Conservation (phyloP, 352 stramenopile genomes). For the Pythium utonaiense region DNA sequence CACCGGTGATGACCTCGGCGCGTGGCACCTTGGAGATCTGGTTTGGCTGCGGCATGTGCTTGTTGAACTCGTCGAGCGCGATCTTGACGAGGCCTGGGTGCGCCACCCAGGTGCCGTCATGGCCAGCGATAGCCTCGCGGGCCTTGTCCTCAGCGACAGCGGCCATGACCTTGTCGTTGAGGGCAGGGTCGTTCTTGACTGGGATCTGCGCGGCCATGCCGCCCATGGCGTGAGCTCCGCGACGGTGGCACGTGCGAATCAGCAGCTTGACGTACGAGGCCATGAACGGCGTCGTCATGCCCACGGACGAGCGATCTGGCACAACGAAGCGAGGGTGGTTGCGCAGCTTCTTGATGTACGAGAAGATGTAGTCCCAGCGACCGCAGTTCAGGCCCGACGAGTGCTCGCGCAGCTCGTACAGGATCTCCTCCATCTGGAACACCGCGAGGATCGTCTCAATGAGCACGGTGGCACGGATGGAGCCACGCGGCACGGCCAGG, state of each 20-base stretch:
- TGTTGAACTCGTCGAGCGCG: slow-evolving; percentile 92
- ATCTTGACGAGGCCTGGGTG: slow-evolving; percentile 93
- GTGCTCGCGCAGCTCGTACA: slow-evolving; percentile 95
- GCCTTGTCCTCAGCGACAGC: slow-evolving; percentile 90
- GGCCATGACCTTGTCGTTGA: slow-evolving; percentile 89
- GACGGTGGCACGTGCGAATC: slow-evolving; percentile 93
- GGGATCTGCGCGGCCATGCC: slow-evolving; percentile 97
- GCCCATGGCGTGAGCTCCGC: slow-evolving; percentile 94
- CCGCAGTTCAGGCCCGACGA: slow-evolving; percentile 96
- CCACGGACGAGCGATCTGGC: slow-evolving; percentile 89
- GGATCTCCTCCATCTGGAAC: slow-evolving; percentile 97
- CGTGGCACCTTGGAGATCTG: slow-evolving; percentile 82
- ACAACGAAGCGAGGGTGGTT: slow-evolving; percentile 90
- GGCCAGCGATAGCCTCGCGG: slow-evolving; percentile 86
- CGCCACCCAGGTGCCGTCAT: slow-evolving; percentile 96
- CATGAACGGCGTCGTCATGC: slow-evolving; percentile 95
- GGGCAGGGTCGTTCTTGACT: slow-evolving; percentile 88
- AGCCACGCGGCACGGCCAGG: slow-evolving; percentile 89
- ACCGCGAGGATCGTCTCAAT: slow-evolving; percentile 96
- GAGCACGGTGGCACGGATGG: slow-evolving; percentile 92
- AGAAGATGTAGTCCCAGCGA: slow-evolving; percentile 98
- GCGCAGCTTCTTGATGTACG: slow-evolving; percentile 96
- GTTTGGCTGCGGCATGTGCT: slow-evolving; percentile 91
- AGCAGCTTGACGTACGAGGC: slow-evolving; percentile 93
- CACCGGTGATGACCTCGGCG: slow-evolving; percentile 49